Base-by-base conservation (phyloP, 805 yeast genomes). In the Candida michaelii region DNA sequence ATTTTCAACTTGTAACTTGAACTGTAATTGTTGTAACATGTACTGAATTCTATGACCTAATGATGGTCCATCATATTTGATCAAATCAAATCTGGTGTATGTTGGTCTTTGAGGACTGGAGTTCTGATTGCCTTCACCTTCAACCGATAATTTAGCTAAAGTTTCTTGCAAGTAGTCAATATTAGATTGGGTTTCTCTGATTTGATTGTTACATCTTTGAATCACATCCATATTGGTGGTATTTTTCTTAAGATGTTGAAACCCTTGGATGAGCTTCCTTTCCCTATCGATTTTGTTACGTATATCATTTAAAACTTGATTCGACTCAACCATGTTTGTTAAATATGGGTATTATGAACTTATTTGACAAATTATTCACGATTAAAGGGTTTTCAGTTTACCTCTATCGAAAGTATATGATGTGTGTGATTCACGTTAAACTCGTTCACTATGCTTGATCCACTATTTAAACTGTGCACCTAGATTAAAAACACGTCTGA, bases 21-120 rank as follows among this genome's bases (percentile, higher is more conserved):
- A 89, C 59, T 90, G 96, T 46, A 93, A 73, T 63, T 89, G 95
- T 65, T 90, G 97, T 42, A 91, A 76, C 98, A 93, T 90, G 54
- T 87, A 83, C 64, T 89, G 97, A 56, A 93, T 93, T 49, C 93
- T 79, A 55, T 93, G 97, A 9, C 97, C 97, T 52, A 93, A 69
- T 0, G 95, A 87, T 0, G 97, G 97, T 53, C 96, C 87, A 55
- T 93, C 97, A 58, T 89, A 89, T 54, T 89, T 89, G 59, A 89
- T 76, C 43, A 93, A 72, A 60, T 93, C 99, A 51, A 86, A 69
- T 15, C 86, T 74, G 0, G 91, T 78, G 56, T 76, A 85, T 4
- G 76, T 60, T 1, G 83, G 79, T 27, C 65, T 37, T 11, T 39
- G 18, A 5, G 25, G 23, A 4, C 30, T 19, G 5, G 36, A 41